Conservation (phyloP, 2,329 filamentous ascomycete species). For the Fusarium guadeloupense region DNA sequence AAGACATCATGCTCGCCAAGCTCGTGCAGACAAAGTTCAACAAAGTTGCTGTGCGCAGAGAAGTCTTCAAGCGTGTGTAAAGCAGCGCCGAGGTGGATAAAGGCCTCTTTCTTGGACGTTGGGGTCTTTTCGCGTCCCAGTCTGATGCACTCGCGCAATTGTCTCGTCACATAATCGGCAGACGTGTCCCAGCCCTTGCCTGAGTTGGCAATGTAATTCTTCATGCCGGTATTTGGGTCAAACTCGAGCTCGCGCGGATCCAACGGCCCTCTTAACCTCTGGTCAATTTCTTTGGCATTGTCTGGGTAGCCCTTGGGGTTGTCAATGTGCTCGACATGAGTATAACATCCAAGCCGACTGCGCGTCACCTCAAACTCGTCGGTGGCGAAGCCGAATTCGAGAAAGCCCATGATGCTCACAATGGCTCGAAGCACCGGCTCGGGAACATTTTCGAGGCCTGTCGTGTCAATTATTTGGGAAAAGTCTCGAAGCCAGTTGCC, state of each 20-base stretch:
- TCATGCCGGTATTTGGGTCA: constrained; percentile 82
- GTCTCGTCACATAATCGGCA: constrained; percentile 78
- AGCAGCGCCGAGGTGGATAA: constrained; percentile 68
- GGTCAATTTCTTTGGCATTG: constrained; percentile 79
- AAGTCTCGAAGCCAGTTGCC: constrained; percentile 71
- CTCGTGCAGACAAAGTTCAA: constrained; percentile 75
- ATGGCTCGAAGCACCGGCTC: constrained; percentile 44
- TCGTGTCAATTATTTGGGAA: constrained; percentile 78
- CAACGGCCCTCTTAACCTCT: constrained; percentile 41
- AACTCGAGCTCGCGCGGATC: constrained; percentile 71
- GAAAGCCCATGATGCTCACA: constrained; percentile 44
- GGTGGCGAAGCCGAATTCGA: constrained; percentile 71
- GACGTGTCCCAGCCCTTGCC: constrained; percentile 84
- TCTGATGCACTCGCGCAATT: constrained; percentile 74
- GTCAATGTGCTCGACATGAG: constrained; percentile 75
- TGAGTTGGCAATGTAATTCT: constrained; percentile 91
- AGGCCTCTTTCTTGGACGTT: constrained; percentile 32
- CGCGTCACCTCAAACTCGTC: constrained; percentile 83
- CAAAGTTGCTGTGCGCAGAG: constrained; percentile 77
- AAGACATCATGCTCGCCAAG: constrained; percentile 75
- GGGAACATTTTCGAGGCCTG: constrained; percentile 45
- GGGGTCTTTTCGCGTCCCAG: constrained; percentile 61
- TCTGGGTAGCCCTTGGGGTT: constrained; percentile 81
- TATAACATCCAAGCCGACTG: constrained; percentile 78
- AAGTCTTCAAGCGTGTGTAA: constrained; percentile 76